Evolutionary conservation across 148 eudicot species (phyloP), one percentile per base, ranked within the genome.

Genomic region (Beta vulgaris): DNA sequence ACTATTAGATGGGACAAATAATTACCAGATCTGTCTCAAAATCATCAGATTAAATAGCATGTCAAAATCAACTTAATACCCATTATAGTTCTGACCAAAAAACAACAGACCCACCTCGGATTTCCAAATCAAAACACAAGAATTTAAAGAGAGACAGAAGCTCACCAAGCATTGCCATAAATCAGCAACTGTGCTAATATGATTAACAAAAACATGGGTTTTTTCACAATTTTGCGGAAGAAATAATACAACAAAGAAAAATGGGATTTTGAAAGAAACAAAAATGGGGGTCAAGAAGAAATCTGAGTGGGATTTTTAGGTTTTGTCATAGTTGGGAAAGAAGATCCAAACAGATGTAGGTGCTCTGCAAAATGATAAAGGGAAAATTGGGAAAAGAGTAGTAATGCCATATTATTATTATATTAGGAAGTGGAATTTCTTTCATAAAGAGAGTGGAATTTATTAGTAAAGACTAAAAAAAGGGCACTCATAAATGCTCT

Each of bases 21-120:
- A 69, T 39, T 21, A 40, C 26, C 72, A 80, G 83, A 80, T 80
- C 83, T 80, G 57, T 11, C 51, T 9, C 19, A 48, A 51, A 73
- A 73, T 54, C 73, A 73, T 58, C 21, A 69, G 46, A 62, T 53
- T 53, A 70, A 46, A 75, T 71, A 63, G 82, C 75, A 80, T 75
- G 76, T 75, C 67, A 63, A 80, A 70, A 75, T 75, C 76, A 75
- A 62, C 57, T 31, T 18, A 69, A 29, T 14, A 53, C 75, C 61
- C 79, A 70, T 62, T 43, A 61, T 32, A 62, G 4, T 36, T 13
- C 32, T 40, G 70, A 75, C 34, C 14, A 60, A 61, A n/a, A 49
- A 31, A 49, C 40, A 59, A 69, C 26, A 75, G 31, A 4, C 79
- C 79, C 76, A 75, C 37, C 12, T 64, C 57, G 19, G 37, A 31